Evolutionary conservation across 1,139 yeast genomes (phyloP), one percentile per base, ranked within the genome.

Genomic region (Kodamaea ohmeri): DNA sequence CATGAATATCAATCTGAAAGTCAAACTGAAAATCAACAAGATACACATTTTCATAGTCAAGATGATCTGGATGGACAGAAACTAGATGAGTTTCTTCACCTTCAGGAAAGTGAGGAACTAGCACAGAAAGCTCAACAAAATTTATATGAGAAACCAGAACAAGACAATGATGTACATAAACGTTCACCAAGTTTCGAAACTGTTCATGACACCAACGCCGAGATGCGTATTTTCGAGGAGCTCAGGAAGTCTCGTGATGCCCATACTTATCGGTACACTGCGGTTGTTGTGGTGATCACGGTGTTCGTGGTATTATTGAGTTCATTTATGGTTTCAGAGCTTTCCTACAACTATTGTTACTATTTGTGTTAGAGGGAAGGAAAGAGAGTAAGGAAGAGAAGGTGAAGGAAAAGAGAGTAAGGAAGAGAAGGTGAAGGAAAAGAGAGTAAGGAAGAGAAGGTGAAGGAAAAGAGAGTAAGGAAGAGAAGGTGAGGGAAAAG

Each of bases 261-360:
- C 15, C 25, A 22, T 9, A 14, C 20, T 4, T 20, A 27, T 21
- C 11, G 32, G 17, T 18, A 28, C 20, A 25, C 34, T 14, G 12
- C 13, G 20, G 26, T 13, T 7, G 32, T 35, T 14, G 27, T 29
- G 3, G 28, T 17, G 7, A 8, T 15, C 2, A 25, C 32, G 8
- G 22, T 31, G 5, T 32, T 14, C 8, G 32, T 26, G 15, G 7
- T 37, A 19, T 38, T 32, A 38, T 34, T 43, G 39, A 37, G 40
- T 19, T 43, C 65, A 8, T 53, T 56, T 39, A 35, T 54, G 18
- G 60, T 60, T 6, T 60, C 67, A 6, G 63, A 60, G 25, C 51
- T 62, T 31, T 52, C 51, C 26, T 65, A 65, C 48, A 63, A 61
- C 19, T 66, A 66, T 49, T 66, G 72, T 46, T 66, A 66, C 45